Evolutionary conservation across 768 basidiomycete genomes (phyloP), one percentile per base, ranked within the genome.

Genomic region (Pleurotus giganteus): DNA sequence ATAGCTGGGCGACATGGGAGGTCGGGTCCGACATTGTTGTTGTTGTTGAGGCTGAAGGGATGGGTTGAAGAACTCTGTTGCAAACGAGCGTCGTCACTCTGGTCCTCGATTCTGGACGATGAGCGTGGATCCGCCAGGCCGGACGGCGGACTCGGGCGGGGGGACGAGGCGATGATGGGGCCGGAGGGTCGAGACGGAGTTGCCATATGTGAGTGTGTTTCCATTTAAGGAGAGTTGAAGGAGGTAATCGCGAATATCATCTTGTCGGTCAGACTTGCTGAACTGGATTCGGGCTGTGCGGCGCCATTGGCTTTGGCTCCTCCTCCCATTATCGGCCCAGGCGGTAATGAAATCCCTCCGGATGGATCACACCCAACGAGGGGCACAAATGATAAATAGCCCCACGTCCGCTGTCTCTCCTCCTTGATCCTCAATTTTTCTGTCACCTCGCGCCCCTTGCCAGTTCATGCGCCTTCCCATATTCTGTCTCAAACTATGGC

Each of bases 331-430:
- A 45, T 51, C 34, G 49, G 29, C 31, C 49, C 6, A 54, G 32
- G 55, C 77, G 74, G 76, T 61, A 68, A 73, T 74, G 67, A 67
- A 72, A 69, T 68, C 69, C 73, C 65, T 66, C 77, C 76, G 77
- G 68, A 70, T 69, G 71, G 71, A 74, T 63, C 74, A 75, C 74
- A 76, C 46, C 46, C 27, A 26, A 21, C 43, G 15, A 21, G 15
- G 15, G 43, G 26, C 27, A n/a, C 12, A 29, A 19, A 51, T 24
- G 37, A 51, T 27, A 27, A 24, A 34, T 21, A 51, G 49, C 17
- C 49, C 34, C 49, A 36, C 49, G 32, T 34, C 31, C 34, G 24
- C 34, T 17, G n/a, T 45, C 49, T 36, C 28, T 29, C 17, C 58
- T 56, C 55, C 58, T 63, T 59, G 59, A 61, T 47, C 51, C 37